Percentiles rank a stretch among this genome's conserved stretches.
These are phyloP conservation scores for Monosporascus sp. DNA, from an alignment of 2,329 filamentous ascomycete species.

Conservation along the genomic window DNA sequence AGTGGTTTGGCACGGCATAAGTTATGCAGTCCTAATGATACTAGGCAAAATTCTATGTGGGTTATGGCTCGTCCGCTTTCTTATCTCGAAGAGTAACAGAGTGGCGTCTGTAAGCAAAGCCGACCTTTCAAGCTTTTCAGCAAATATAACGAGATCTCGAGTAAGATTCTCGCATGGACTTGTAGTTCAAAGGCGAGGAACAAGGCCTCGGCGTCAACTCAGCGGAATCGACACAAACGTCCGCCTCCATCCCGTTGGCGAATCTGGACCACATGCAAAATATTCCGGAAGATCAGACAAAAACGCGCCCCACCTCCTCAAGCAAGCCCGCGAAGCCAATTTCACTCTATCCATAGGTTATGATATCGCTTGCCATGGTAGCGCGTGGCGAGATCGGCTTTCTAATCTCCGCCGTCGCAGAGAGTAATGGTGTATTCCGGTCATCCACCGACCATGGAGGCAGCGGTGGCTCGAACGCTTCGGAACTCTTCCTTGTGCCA, in stretches of 20 bases:
- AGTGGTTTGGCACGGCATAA: constrained; percentile 66
- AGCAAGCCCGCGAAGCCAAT: constrained; percentile 39
- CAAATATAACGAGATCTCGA: too few species aligned
- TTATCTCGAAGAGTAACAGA: constrained; percentile 5
- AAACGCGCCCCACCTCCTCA: background rate
- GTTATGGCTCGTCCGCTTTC: constrained; percentile 46
- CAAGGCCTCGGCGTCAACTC: too few species aligned
- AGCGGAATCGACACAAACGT: too few species aligned
- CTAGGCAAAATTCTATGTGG: constrained; percentile 56
- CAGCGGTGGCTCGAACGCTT: constrained; percentile 10
- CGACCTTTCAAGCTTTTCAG: too few species aligned
- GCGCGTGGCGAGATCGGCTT: constrained; percentile 78
- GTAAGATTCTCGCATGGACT: too few species aligned
- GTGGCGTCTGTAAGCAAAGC: background rate
- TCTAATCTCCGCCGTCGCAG: constrained; percentile 64
- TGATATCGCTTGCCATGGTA: constrained; percentile 66
- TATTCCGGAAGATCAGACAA: too few species aligned
- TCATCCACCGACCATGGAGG: constrained; percentile 5
- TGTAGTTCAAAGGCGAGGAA: too few species aligned
- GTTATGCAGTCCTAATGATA: constrained; percentile 68
- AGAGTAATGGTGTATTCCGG: constrained; percentile 42
- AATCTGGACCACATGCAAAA: too few species aligned
- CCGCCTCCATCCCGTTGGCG: too few species aligned
- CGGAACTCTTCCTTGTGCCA: constrained; percentile 46
- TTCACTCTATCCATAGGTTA: constrained; percentile 61